Base-by-base conservation (phyloP, 208 protist species). In the Sergeia podlipaevii region DNA sequence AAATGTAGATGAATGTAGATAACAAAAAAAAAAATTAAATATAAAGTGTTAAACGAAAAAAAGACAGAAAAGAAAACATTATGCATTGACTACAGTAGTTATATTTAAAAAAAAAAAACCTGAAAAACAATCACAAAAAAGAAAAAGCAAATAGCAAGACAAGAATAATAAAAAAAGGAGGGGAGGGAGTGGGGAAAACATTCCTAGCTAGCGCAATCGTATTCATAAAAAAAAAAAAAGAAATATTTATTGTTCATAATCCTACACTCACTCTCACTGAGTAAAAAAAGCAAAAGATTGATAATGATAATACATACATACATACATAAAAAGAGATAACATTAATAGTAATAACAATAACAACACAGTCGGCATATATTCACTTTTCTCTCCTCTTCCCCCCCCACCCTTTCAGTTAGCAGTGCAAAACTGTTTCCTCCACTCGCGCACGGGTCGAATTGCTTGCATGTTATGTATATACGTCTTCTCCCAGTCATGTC, bases 1-100 rank as follows among this genome's bases (percentile, higher is more conserved):
- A 28, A 32, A 29, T 55, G 28, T 4, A 58, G 18, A 8, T 23
- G 13, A 58, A 20, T 53, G 23, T 0, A 52, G 41, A 49, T 26
- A 8, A 43, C 51, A 37, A 41, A 39, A 1, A 53, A 36, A 57
- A 60, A 24, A 13, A 7, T 8, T 4, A 11, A 24, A n/a, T 27
- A 5, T 39, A 34, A 13, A 33, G 15, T 8, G 5, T 37, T 5
- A 56, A 8, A 21, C 36, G 17, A 7, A 56, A 15, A 41, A 8
- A 4, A 18, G 6, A 21, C 37, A 56, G 2, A 56, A 26, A 43
- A 43, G 32, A 23, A 56, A 21, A 43, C 39, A 51, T n/a, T 51
- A 30, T 39, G 28, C 5, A 10, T n/a, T 13, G 29, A 26, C 18
- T 28, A 24, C 11, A 18, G 17, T 27, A 49, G 18, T 49, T 15